Evolutionary conservation across 305 asterid genomes (phyloP), one percentile per base, ranked within the genome.

Genomic region (Rubia peregrina): DNA sequence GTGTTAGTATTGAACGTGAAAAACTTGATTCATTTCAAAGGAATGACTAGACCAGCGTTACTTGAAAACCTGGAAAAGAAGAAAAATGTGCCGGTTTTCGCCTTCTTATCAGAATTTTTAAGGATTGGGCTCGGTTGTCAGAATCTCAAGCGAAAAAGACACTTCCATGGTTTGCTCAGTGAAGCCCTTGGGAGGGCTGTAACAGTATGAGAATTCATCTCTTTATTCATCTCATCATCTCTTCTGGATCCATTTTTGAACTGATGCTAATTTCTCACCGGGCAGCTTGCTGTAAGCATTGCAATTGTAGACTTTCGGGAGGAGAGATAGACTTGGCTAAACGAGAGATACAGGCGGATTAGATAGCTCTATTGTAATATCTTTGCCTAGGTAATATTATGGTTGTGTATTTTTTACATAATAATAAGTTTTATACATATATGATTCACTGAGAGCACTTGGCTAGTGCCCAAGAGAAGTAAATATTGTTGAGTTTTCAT

Each of bases 361-460:
- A n/a, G 24, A 61, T 61, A 24, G 21, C 41, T 61, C 46, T 62
- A n/a, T n/a, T 9, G 68, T 64, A 64, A 64, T 64, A 53, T 17
- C 30, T 40, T 64, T 64, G 51, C 13, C 41, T 40, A 19, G 26
- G 42, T 41, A 40, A 24, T 70, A 42, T 21, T 7, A 2, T 1
- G 67, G 40, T 21, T 21, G 16, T 21, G 38, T 2, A 6, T 53
- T n/a, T n/a, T n/a, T n/a, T 53, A 7, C 60, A 51, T 51, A 38
- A 4, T 38, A 38, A 38, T 36, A 53, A 51, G 59, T 16, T 53
- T 17, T n/a, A 22, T 53, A 53, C 24, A 38, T 38, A 6, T n/a
- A 53, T 53, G 60, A 53, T 53, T 53, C 24, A 53, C 60, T 53
- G 6, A 43, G 48, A 9, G 48, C 48, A 6, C 13, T 19, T 22